Percentiles rank a stretch among this genome's conserved stretches.
Conservation (phyloP, 257 asterid species). For the Prunella vulgaris region DNA sequence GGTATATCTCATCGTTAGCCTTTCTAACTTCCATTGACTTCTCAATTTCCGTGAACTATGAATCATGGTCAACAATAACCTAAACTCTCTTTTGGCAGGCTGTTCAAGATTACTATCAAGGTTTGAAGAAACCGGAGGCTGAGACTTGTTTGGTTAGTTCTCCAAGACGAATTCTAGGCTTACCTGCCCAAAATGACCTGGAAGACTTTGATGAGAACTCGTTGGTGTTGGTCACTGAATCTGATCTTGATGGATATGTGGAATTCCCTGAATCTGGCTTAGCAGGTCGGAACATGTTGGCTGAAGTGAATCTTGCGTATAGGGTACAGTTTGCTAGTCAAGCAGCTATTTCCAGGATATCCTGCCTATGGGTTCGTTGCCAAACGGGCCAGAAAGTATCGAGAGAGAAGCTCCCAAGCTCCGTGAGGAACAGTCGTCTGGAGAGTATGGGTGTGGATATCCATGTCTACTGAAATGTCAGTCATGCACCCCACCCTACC, state of each 20-base stretch:
- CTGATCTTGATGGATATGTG: conserved; percentile 83
- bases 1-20: conserved; percentile 32
- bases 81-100: conserved; percentile 43
- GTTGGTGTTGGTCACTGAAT: conserved; percentile 62
- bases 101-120: conserved; percentile 54
- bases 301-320: conserved; percentile 48
- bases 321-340: conserved; percentile 72
- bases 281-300: conserved; percentile 21
- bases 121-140: conserved; percentile 31
- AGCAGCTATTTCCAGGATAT: conserved; percentile 63
- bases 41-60: neutral
- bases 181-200: conserved; percentile 23
- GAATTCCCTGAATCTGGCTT: conserved; percentile 35
- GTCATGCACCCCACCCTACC: neutral
- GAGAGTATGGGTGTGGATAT: conserved; percentile 49
- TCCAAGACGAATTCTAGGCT: conserved; percentile 5
- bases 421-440: conserved; percentile 27
- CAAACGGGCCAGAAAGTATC: conserved; percentile 46
- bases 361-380: conserved; percentile 64
- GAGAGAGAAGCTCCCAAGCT: conserved; percentile 35
- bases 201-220: conserved; percentile 67
- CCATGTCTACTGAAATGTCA: conserved; percentile 48
- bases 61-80: neutral
- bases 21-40: neutral
- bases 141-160: conserved; percentile 13